Evolutionary conservation across 768 basidiomycete species (phyloP).

Genomic region (Serendipita vermifera): DNA sequence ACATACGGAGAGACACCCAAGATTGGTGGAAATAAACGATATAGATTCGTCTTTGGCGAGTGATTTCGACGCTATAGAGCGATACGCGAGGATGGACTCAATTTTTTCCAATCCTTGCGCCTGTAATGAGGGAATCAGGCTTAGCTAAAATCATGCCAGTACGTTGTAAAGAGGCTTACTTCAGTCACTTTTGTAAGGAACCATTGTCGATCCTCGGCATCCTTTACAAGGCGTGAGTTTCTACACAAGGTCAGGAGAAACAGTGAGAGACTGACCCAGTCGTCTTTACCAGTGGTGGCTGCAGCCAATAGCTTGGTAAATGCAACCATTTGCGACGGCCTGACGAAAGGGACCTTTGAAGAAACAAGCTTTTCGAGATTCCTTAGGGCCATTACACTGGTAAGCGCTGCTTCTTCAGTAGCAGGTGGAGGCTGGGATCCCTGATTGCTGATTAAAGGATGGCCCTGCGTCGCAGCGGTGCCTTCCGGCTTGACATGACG

Average conservation of each 20-base stretch:
- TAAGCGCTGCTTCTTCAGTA: too few species aligned
- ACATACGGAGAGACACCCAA: constrained; percentile 41
- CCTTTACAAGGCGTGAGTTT: constrained; percentile 21
- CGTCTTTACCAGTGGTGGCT: constrained; percentile 14
- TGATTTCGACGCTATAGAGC: constrained; percentile 28
- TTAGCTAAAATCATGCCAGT: not conserved
- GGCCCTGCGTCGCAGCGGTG: too few species aligned
- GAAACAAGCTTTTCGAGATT: too few species aligned
- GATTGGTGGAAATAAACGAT: constrained; percentile 47
- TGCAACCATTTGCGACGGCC: constrained; percentile 32
- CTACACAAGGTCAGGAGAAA: constrained; percentile 18
- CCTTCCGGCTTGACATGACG: too few species aligned
- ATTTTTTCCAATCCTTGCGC: constrained; percentile 40
- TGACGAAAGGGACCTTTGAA: constrained; percentile 23
- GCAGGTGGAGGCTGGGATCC: too few species aligned
- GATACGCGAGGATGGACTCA: constrained; percentile 36
- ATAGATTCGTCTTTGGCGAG: constrained; percentile 27
- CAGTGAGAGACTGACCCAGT: constrained; percentile 18
- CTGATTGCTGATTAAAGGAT: too few species aligned
- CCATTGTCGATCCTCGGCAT: constrained; percentile 33
- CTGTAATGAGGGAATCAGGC: constrained; percentile 21
- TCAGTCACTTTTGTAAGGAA: constrained; percentile 29
- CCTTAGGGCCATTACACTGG: too few species aligned
- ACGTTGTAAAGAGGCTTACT: constrained; percentile 20
- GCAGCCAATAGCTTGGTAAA: constrained; percentile 24